Conservation (phyloP, 768 basidiomycete genomes). For the Tremella fuciformis region DNA sequence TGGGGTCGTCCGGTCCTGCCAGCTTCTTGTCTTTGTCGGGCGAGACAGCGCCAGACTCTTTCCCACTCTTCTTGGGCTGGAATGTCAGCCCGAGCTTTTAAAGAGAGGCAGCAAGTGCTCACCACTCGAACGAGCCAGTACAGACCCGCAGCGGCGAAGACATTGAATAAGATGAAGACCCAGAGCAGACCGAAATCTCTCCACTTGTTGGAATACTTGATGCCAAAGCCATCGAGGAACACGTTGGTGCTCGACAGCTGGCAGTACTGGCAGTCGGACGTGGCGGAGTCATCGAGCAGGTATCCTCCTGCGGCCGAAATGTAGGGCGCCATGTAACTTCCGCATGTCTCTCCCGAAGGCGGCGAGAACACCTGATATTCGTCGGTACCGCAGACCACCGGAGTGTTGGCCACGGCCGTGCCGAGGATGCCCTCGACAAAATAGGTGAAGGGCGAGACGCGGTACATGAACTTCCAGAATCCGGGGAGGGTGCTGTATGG, state of each 20-base stretch:
- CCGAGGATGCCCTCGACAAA: constrained; percentile 59
- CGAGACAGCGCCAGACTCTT: no score
- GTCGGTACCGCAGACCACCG: constrained; percentile 55
- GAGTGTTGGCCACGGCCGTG: constrained; percentile 71
- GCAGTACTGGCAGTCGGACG: constrained; percentile 69
- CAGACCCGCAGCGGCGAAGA: constrained; percentile 33
- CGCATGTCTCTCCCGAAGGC: constrained; percentile 71
- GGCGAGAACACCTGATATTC: constrained; percentile 55
- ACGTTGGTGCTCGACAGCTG: constrained; percentile 31
- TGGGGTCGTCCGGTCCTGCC: no score
- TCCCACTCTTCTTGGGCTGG: no score
- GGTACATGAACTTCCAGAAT: constrained; percentile 81
- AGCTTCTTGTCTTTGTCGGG: no score
- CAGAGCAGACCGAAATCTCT: constrained; percentile 46
- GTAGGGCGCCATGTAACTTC: constrained; percentile 68
- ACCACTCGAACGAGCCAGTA: constrained; percentile 45
- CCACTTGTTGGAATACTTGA: constrained; percentile 26
- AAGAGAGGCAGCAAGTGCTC: constrained; percentile 8
- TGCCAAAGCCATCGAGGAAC: constrained; percentile 32
- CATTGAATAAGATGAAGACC: constrained; percentile 52
- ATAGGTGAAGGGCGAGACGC: constrained; percentile 49
- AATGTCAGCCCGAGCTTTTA: background rate
- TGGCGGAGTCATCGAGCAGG: constrained; percentile 68
- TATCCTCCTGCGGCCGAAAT: constrained; percentile 68
- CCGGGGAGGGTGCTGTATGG: constrained; percentile 53